Conservation (phyloP, 768 basidiomycete genomes). For the Agaricus sinodeliciosus region DNA sequence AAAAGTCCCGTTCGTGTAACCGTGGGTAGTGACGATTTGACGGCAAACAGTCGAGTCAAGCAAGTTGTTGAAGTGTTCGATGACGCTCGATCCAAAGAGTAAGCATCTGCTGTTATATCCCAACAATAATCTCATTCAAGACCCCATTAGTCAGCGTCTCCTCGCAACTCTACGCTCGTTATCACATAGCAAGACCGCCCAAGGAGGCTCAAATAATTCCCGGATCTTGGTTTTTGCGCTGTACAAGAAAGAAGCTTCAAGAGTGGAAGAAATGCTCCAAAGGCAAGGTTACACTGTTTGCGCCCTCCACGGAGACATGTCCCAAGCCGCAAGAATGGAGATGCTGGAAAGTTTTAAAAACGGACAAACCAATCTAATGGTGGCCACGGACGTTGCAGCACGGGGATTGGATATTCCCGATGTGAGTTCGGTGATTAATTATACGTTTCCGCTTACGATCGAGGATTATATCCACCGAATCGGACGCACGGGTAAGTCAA, state of each 20-base stretch:
- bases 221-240: constrained; percentile 89
- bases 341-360: constrained; percentile 83
- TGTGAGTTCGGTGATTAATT: constrained; percentile 91
- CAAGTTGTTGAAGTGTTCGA: constrained; percentile 93
- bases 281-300: constrained; percentile 72
- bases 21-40: constrained; percentile 91
- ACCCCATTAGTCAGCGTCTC: constrained; percentile 48
- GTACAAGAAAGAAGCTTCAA: constrained; percentile 94
- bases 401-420: constrained; percentile 96
- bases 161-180: constrained; percentile 47
- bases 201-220: constrained; percentile 42
- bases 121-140: background rate
- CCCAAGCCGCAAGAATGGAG: constrained; percentile 77
- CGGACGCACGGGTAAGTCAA: constrained; percentile 68
- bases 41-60: constrained; percentile 90
- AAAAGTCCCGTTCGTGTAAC: constrained; percentile 82
- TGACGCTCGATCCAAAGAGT: constrained; percentile 83
- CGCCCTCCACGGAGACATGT: constrained; percentile 87
- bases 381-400: constrained; percentile 97
- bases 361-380: constrained; percentile 74
- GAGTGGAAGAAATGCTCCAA: constrained; percentile 77
- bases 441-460: constrained; percentile 95
- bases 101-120: constrained; percentile 10
- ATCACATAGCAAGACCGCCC: constrained; percentile 55
- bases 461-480: constrained; percentile 92